A percentile compares a stretch with the other conserved stretches of the same genome.
Conservation (phyloP, 2,329 filamentous ascomycete species). For the Fusarium ramigenum region DNA sequence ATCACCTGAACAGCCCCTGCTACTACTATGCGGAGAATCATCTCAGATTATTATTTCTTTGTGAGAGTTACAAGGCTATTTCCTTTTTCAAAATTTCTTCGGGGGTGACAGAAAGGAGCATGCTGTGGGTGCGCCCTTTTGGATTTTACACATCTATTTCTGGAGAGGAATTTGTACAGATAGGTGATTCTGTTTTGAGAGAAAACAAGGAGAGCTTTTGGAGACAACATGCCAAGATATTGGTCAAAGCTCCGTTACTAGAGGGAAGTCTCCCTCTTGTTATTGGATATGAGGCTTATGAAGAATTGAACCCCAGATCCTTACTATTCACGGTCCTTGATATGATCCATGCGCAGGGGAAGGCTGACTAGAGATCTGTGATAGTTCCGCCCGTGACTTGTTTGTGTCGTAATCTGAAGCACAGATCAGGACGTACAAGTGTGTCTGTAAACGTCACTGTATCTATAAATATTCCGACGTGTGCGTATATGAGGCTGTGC, state of each 20-base stretch:
- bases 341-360: constrained; percentile 18
- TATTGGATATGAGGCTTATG: constrained; percentile 14
- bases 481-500: background rate
- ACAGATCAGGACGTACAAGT: background rate
- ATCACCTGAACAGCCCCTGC: constrained; percentile 8
- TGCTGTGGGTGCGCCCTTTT: background rate
- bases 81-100: background rate
- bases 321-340: constrained; percentile 18
- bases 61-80: constrained; percentile 5
- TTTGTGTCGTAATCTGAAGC: constrained; percentile 11
- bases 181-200: constrained; percentile 5
- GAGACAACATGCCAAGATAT: constrained; percentile 9
- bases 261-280: background rate
- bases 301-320: constrained; percentile 11
- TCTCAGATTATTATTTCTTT: constrained; percentile 5
- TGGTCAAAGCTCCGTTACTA: constrained; percentile 13
- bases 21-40: background rate
- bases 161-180: constrained; percentile 13
- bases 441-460: background rate
- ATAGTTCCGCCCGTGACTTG: background rate
- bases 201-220: constrained; percentile 16
- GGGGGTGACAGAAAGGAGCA: background rate
- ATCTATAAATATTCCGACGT: constrained; percentile 2
- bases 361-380: constrained; percentile 20
- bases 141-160: constrained; percentile 19